Evolutionary conservation across 2,329 filamentous ascomycete species (phyloP), one percentile per base, ranked within the genome.

Genomic region (Fusarium sp.): DNA sequence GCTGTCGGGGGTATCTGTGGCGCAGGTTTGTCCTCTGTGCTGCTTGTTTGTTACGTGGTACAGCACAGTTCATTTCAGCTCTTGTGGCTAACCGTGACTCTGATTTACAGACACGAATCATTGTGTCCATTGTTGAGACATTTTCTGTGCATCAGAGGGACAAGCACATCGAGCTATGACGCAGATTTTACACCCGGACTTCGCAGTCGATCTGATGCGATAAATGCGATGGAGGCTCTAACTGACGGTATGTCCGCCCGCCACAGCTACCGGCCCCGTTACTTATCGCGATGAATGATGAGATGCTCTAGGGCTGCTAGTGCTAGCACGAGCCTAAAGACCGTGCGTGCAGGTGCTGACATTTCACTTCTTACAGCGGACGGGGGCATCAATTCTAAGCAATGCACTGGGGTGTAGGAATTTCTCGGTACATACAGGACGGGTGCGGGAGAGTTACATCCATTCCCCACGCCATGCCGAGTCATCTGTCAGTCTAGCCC

Each of bases 271-370:
- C 46, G 58, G 63, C 19, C 51, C 60, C 30, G 45, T 69, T 58
- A 52, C 25, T 64, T 26, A 62, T 63, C 31, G 25, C 23, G 25
- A 55, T 62, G 55, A 69, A 61, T 56, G 26, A 55, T 39, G 45
- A 21, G 19, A 25, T 57, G 41, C 56, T 50, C 65, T 69, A 71
- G 65, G 68, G 65, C 68, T 71, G 44, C 31, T 66, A 71, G 65
- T 51, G 57, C 18, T 70, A 67, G 67, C 43, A 19, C 51, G 51
- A 70, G 55, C 51, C 54, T 67, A 70, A 63, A 53, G 50, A 39
- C 49, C 42, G 43, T 59, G 55, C 50, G 41, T 42, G 42, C 39
- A 28, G 44, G 44, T 46, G 34, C 34, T 60, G 34, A 37, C 43
- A 46, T 45, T 54, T 54, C 23, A 34, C 21, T 37, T 39, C 50